These are phyloP conservation scores for Podospora comata DNA, from an alignment of 495 filamentous ascomycete genomes.

Conservation along the genomic window DNA sequence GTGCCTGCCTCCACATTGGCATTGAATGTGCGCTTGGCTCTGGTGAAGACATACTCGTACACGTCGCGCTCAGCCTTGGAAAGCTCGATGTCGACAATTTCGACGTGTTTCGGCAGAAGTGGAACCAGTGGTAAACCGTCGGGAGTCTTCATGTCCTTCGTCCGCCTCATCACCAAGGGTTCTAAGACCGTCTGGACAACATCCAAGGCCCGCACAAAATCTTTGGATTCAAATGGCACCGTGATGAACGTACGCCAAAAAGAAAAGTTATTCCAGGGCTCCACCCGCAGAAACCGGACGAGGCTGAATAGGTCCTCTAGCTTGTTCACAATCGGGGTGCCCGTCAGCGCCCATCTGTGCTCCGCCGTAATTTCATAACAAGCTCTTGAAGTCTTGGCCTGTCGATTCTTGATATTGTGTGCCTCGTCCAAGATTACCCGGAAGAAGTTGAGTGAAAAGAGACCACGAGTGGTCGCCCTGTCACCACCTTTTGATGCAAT, in stretches of 20 bases:
- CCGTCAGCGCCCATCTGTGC: slow-evolving; percentile 92
- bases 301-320: slow-evolving; percentile 96
- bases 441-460: slow-evolving; percentile 92
- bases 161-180: slow-evolving; percentile 88
- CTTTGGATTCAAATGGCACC: slow-evolving; percentile 89
- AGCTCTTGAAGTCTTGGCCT: slow-evolving; percentile 83
- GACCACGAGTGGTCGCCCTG: slow-evolving; percentile 59
- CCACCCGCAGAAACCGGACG: slow-evolving; percentile 85
- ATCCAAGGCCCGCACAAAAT: slow-evolving; percentile 88
- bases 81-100: slow-evolving; percentile 82
- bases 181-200: slow-evolving; percentile 97
- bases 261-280: slow-evolving; percentile 97
- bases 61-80: slow-evolving; percentile 81
- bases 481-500: slow-evolving; percentile 56
- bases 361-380: slow-evolving; percentile 83
- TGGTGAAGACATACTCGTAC: slow-evolving; percentile 81
- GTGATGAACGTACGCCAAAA: slow-evolving; percentile 99
- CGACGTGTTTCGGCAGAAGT: slow-evolving; percentile 74
- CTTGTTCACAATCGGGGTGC: slow-evolving; percentile 94
- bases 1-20: slow-evolving; percentile 88
- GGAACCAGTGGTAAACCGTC: slow-evolving; percentile 82
- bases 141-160: slow-evolving; percentile 97
- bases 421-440: slow-evolving; percentile 94
- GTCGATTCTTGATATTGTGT: slow-evolving; percentile 89
- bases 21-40: slow-evolving; percentile 77